Conservation (phyloP, 208 protist species). For the Paratrypanosoma confusum region DNA sequence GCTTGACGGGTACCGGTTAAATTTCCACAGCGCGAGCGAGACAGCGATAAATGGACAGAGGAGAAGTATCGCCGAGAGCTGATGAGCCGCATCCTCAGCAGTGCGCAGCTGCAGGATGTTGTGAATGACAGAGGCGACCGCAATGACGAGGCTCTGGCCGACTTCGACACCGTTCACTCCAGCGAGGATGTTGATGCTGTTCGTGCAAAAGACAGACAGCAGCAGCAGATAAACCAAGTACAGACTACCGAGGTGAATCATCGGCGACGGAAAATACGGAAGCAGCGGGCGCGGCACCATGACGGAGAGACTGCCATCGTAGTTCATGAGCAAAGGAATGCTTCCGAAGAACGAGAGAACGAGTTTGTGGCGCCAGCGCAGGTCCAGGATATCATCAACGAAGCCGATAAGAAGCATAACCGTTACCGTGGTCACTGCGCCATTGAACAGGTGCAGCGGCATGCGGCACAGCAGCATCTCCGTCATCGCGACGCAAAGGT, state of each 20-base stretch:
- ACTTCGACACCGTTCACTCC: constrained; percentile 98
- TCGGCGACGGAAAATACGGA: constrained; percentile 10
- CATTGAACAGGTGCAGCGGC: constrained; percentile 44
- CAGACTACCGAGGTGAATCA: constrained; percentile 81
- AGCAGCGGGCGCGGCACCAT: constrained; percentile 68
- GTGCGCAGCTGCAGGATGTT: constrained; percentile 89
- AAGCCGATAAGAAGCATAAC: constrained; percentile 99
- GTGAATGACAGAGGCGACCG: constrained; percentile 84
- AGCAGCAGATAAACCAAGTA: constrained; percentile 95
- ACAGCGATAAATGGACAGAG: constrained; percentile 93
- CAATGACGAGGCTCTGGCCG: constrained; percentile 95
- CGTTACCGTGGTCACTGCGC: constrained; percentile 91
- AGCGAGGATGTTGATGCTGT: constrained; percentile 99
- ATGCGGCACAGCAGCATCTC: constrained; percentile 22
- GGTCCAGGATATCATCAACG: constrained; percentile 98
- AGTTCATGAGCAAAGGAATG: constrained; percentile 90
- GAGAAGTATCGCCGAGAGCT: constrained; percentile 87
- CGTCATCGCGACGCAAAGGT: constrained; percentile 56
- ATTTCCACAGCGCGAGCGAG: constrained; percentile 85
- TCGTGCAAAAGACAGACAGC: constrained; percentile 98
- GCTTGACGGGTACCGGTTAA: constrained; percentile 95
- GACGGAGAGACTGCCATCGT: constrained; percentile 83
- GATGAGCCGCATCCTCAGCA: constrained; percentile 24
- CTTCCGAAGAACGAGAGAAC: constrained; percentile 93
- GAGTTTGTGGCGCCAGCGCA: constrained; percentile 97